Evolutionary conservation across 2,329 filamentous ascomycete genomes (phyloP), one percentile per base, ranked within the genome.

Genomic region (Pseudocercospora musae): DNA sequence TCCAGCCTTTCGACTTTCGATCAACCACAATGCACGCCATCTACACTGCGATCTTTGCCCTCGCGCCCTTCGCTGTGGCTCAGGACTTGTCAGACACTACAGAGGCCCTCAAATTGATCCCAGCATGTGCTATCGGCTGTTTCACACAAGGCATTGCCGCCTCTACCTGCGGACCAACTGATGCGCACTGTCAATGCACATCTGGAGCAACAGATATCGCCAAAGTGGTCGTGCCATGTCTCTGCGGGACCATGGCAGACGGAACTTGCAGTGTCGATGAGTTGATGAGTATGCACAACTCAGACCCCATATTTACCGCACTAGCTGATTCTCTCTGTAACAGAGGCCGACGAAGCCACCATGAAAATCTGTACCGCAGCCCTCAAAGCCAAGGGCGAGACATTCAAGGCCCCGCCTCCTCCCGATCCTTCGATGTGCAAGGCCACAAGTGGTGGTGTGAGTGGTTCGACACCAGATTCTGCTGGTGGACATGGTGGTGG

Each of bases 181-280:
- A 86, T 72, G 70, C 75, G 48, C 73, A 70, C 56, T 86, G 84
- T 78, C 81, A 83, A 69, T 85, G 84, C 77, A 82, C 76, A 2
- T 77, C 74, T 8, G 77, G 76, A 42, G 69, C 69, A 15, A 62
- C 72, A 21, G 69, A 66, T 33, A 77, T 81, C 66, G 69, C 69
- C 29, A 65, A 71, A 13, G 68, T 74, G 58, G 82, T 77, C 79
- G 70, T 74, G 3, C 64, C 66, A 2, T 82, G 80, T 67, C 67
- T 79, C 18, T 75, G 76, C 31, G 60, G 62, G 31, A 68, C 63
- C 23, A 54, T 54, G 31, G n/a, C 52, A 20, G 15, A 27, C 4
- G 29, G 29, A 40, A 65, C 68, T 48, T 81, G 79, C 74, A 71
- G 70, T 4, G 63, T 72, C 6, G 65, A 68, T 0, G 78, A 81